These are phyloP conservation scores for Cladosporium sp. DNA, from an alignment of 2,329 filamentous ascomycete species.

Conservation along the genomic window DNA sequence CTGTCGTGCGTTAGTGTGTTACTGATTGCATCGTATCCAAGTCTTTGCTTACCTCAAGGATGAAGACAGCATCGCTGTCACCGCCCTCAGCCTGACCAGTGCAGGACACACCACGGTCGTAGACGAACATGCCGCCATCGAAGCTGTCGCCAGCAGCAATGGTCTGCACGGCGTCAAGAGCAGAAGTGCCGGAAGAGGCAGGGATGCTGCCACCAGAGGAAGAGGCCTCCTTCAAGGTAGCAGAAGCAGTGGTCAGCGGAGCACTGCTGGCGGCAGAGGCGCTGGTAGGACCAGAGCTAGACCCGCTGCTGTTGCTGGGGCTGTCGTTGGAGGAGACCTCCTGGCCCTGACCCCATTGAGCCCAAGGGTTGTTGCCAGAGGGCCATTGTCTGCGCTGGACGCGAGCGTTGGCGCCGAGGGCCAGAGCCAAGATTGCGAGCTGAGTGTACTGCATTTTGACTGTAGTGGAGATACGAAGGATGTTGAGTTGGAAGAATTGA, in stretches of 20 bases:
- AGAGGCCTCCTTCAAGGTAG: constrained; percentile 2
- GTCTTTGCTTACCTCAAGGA: constrained; percentile 34
- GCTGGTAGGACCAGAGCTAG: background rate
- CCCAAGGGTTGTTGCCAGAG: background rate
- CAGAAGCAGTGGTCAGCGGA: constrained; percentile 11
- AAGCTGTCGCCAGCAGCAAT: constrained; percentile 25
- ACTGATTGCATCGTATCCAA: background rate
- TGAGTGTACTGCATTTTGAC: constrained; percentile 14
- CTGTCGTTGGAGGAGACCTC: background rate
- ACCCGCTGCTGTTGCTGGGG: background rate
- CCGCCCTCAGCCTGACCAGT: constrained; percentile 43
- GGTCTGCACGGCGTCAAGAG: constrained; percentile 15
- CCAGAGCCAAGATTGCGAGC: constrained; percentile 11
- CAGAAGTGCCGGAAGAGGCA: constrained; percentile 16
- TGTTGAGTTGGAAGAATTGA: background rate
- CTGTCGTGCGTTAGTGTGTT: constrained; percentile 1
- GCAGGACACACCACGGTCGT: constrained; percentile 38
- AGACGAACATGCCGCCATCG: constrained; percentile 26
- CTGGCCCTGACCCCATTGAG: background rate
- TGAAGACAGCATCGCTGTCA: constrained; percentile 48
- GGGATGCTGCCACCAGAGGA: constrained; percentile 17
- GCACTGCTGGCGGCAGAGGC: constrained; percentile 5
- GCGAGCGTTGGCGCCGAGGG: constrained; percentile 14
- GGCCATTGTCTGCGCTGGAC: background rate
- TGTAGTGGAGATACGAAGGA: background rate